A percentile compares a stretch with the other conserved stretches of the same genome.
These are phyloP conservation scores for Cicer pinnatifidum DNA, from an alignment of 306 rosid genomes.

Conservation along the genomic window DNA sequence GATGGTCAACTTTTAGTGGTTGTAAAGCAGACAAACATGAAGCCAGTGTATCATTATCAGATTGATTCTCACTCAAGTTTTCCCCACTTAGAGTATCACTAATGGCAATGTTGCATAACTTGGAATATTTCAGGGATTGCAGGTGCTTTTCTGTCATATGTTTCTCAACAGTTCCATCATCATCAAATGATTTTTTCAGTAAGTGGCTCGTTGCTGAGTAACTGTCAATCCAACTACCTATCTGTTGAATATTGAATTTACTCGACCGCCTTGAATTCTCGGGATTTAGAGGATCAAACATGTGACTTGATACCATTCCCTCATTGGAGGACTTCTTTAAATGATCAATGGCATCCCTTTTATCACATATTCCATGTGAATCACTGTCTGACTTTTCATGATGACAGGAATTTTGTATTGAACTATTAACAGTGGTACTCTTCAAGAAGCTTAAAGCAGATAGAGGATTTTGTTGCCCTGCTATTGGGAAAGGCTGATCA, in stretches of 20 bases:
- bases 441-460: conserved; percentile 68
- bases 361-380: conserved; percentile 47
- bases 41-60: conserved; percentile 41
- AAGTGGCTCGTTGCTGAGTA: conserved; percentile 36
- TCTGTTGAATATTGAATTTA: conserved; percentile 44
- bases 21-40: conserved; percentile 49
- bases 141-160: conserved; percentile 45
- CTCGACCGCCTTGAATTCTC: conserved; percentile 50
- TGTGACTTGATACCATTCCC: conserved; percentile 46
- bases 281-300: conserved; percentile 47
- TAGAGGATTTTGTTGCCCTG: conserved; percentile 53
- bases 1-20: conserved; percentile 49
- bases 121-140: conserved; percentile 47
- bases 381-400: conserved; percentile 51
- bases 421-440: conserved; percentile 45
- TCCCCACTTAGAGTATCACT: conserved; percentile 47
- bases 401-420: conserved; percentile 49
- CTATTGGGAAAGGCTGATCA: conserved; percentile 52
- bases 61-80: conserved; percentile 48
- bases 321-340: conserved; percentile 45
- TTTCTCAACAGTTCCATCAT: conserved; percentile 42
- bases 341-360: conserved; percentile 43
- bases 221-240: conserved; percentile 42
- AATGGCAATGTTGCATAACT: conserved; percentile 45
- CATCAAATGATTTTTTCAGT: conserved; percentile 44